These are phyloP conservation scores for Solanum corneliomulleri DNA, from an alignment of 257 asterid species.

Conservation along the genomic window DNA sequence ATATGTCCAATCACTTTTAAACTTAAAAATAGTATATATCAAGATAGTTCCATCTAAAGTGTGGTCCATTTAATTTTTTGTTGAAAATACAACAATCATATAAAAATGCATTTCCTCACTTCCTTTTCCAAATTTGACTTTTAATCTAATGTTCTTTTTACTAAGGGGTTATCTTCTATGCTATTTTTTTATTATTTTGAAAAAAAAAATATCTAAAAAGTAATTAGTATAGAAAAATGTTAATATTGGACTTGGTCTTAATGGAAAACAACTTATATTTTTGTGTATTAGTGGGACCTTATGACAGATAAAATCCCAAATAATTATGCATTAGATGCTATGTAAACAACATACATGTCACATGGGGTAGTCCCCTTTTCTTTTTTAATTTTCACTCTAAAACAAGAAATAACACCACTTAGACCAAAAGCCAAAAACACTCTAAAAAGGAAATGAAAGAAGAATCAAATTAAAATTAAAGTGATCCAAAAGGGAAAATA, in stretches of 20 bases:
- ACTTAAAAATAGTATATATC: background rate
- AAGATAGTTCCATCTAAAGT: background rate
- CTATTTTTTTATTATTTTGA: background rate
- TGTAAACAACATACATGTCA: conserved; percentile 33
- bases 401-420: conserved; percentile 13
- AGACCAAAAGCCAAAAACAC: background rate
- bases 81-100: background rate
- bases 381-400: background rate
- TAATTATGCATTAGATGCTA: conserved; percentile 29
- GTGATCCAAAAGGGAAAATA: background rate
- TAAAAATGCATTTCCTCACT: background rate
- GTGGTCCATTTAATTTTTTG: background rate
- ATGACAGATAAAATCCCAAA: conserved; percentile 24
- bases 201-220: background rate
- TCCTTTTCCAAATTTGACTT: background rate
- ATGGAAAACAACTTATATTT: conserved; percentile 7
- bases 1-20: background rate
- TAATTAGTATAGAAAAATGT: background rate
- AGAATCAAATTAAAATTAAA: background rate
- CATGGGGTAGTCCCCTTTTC: conserved; percentile 20
- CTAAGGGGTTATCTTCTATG: background rate
- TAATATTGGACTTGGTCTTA: background rate
- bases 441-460: background rate
- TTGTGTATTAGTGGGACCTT: conserved; percentile 20
- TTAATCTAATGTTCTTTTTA: background rate